Evolutionary conservation across 1,139 yeast species (phyloP).

Genomic region (Blastobotrys aristatus): DNA sequence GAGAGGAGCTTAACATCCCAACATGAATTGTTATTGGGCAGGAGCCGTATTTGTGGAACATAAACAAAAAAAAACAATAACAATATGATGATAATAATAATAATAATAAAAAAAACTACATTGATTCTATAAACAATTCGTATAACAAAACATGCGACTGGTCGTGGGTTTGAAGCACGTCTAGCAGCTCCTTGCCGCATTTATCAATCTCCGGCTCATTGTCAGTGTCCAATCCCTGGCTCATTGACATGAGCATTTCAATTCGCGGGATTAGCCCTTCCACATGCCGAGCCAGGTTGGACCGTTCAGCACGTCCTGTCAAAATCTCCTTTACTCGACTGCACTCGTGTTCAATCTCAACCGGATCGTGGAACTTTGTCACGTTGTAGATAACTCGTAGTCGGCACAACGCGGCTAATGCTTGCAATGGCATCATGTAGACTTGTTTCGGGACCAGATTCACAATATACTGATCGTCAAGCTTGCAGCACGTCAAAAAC

Average conservation of each 20-base stretch:
- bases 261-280: background rate
- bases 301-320: background rate
- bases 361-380: background rate
- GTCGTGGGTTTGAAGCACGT: background rate
- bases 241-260: background rate
- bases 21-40: no score
- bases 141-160: background rate
- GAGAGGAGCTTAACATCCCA: no score
- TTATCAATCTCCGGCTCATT: background rate
- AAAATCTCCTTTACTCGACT: background rate
- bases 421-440: conserved; percentile 53
- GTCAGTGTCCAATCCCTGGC: background rate
- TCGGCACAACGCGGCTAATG: conserved; percentile 37
- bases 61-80: background rate
- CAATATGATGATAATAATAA: background rate
- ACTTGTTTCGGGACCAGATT: conserved; percentile 47
- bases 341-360: background rate
- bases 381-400: background rate
- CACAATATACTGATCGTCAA: conserved; percentile 29
- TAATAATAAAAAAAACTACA: background rate
- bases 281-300: background rate
- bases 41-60: background rate
- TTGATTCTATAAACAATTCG: conserved; percentile 2
- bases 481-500: background rate
- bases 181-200: background rate